phyloP scores from a whole-genome alignment of 179 eudicot species.

The Dionaea muscipula region DNA sequence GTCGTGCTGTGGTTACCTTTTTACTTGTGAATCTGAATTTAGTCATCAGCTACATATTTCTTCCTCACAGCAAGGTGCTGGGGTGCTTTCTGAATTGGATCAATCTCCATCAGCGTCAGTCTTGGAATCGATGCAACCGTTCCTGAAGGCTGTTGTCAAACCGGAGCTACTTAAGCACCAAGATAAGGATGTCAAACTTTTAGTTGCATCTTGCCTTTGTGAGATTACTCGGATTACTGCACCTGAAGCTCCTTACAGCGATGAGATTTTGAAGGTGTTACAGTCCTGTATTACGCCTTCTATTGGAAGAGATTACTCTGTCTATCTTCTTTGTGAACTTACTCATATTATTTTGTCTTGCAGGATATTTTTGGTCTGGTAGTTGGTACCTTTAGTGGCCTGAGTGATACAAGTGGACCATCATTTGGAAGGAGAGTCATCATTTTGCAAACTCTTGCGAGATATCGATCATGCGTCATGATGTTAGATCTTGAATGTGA shows the following conservation, averaged over 20 bases:
- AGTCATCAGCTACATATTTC: background rate
- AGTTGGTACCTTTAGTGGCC: slow-evolving; percentile 68
- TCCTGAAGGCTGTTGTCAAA: slow-evolving; percentile 62
- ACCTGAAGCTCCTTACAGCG: slow-evolving; percentile 90
- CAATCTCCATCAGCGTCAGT: slow-evolving; percentile 62
- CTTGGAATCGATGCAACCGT: slow-evolving; percentile 70
- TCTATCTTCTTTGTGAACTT: background rate
- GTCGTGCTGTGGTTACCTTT: background rate
- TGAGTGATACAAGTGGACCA: slow-evolving; percentile 63
- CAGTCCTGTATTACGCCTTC: background rate
- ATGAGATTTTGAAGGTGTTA: slow-evolving; percentile 68
- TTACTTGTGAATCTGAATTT: background rate
- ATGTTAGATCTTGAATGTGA: slow-evolving; percentile 98
- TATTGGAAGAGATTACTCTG: background rate
- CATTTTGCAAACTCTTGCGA: slow-evolving; percentile 88
- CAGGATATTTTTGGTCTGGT: slow-evolving; percentile 82
- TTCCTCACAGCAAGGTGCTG: slow-evolving; percentile 57
- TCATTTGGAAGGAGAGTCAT: slow-evolving; percentile 78
- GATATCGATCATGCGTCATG: slow-evolving; percentile 91
- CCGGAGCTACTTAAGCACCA: slow-evolving; percentile 79
- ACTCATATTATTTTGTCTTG: background rate
- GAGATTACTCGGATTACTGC: slow-evolving; percentile 97
- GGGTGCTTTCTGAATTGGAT: slow-evolving; percentile 70
- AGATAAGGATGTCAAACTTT: slow-evolving; percentile 74
- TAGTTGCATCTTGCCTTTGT: slow-evolving; percentile 84